Conservation (phyloP, 495 filamentous ascomycete genomes). For the Penicillium flavigenum region DNA sequence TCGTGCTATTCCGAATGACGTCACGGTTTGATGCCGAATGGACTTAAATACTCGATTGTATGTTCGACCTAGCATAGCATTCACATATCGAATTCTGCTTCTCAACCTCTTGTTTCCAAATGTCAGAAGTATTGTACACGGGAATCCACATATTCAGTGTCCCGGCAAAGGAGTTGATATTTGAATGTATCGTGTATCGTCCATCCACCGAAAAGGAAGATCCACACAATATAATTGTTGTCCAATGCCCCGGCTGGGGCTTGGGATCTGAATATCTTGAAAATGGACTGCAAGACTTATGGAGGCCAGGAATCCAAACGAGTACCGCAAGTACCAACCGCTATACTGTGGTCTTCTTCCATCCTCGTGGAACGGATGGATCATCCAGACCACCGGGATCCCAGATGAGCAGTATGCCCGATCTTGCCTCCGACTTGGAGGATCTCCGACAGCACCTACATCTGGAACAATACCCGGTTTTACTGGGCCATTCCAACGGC, state of each 20-base stretch:
- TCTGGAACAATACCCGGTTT: constrained; percentile 6
- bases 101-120: neutral
- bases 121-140: constrained; percentile 5
- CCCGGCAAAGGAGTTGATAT: constrained; percentile 11
- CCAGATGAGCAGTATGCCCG: constrained; percentile 20
- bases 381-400: constrained; percentile 4
- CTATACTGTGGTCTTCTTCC: constrained; percentile 19
- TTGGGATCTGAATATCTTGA: constrained; percentile 23
- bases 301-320: neutral
- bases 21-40: neutral
- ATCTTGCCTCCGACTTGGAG: constrained; percentile 21
- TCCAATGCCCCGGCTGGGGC: constrained; percentile 26
- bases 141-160: constrained; percentile 26
- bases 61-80: neutral
- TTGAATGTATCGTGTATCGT: constrained; percentile 20
- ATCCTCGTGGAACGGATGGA: constrained; percentile 15
- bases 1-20: neutral
- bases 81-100: neutral
- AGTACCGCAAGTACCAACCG: neutral
- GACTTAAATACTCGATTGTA: neutral
- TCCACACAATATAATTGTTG: constrained; percentile 11
- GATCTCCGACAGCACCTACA: constrained; percentile 19
- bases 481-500: constrained; percentile 28
- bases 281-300: constrained; percentile 14
- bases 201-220: neutral